These are phyloP conservation scores for Vitis hybrid DNA, from an alignment of 177 flowering plant genomes.

Conservation along the genomic window DNA sequence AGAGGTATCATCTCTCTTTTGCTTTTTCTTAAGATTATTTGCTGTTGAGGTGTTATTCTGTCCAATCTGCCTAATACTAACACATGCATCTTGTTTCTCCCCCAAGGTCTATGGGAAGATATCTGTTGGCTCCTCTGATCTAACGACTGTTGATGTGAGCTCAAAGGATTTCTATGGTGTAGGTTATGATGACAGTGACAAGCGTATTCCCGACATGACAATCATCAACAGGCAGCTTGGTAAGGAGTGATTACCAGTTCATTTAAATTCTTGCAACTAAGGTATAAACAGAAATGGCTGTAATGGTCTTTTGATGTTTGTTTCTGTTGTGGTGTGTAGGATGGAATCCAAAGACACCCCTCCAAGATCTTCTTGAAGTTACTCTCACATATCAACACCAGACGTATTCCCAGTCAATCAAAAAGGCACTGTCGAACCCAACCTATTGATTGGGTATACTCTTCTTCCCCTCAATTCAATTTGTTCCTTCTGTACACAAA, in stretches of 20 bases:
- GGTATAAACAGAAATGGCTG: not conserved
- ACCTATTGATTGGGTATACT: not conserved
- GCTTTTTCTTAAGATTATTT: not conserved
- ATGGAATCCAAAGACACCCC: conserved; percentile 28
- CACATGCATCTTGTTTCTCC: not conserved
- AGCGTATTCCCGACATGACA: conserved; percentile 97
- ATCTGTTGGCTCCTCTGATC: conserved; percentile 68
- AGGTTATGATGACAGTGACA: conserved; percentile 98
- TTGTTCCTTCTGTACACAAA: too few relatives aligned
- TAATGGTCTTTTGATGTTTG: not conserved
- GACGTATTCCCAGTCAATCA: conserved; percentile 19
- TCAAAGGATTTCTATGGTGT: conserved; percentile 96
- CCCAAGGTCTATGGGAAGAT: conserved; percentile 82
- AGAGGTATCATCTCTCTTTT: conserved; percentile 40
- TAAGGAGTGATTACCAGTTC: conserved; percentile 18
- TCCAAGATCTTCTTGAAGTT: conserved; percentile 17
- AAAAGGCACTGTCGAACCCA: conserved; percentile 11
- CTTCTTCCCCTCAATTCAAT: too few relatives aligned
- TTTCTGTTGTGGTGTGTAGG: conserved; percentile 4
- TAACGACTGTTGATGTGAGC: conserved; percentile 82
- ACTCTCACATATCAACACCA: conserved; percentile 21
- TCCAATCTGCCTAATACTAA: too few relatives aligned
- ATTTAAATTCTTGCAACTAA: not conserved
- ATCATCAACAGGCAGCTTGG: conserved; percentile 91
- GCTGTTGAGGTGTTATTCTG: too few relatives aligned